Conservation (phyloP, 208 protist genomes). For the Leishmania martiniquensis region DNA sequence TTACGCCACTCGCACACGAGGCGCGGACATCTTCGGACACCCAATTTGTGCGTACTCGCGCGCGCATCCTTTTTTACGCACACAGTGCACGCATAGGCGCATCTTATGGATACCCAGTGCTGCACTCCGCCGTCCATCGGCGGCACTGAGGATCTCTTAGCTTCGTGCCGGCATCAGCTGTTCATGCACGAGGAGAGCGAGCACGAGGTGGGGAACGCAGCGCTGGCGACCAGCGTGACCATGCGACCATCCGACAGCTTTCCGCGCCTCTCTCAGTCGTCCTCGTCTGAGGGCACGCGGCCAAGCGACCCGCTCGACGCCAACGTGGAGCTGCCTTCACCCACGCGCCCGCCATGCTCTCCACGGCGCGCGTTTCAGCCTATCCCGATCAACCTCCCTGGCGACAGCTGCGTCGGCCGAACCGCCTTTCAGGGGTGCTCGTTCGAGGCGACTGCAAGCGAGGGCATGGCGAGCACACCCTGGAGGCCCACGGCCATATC, state of each 20-base stretch:
- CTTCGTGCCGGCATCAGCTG: conserved; percentile 28
- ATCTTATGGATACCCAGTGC: conserved; percentile 23
- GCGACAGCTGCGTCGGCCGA: conserved; percentile 18
- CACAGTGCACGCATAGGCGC: not conserved
- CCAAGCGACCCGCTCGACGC: conserved; percentile 13
- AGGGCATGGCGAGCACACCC: conserved; percentile 14
- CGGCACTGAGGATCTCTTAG: conserved; percentile 19
- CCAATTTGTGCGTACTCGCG: not conserved
- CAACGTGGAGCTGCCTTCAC: conserved; percentile 17
- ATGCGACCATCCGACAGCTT: conserved; percentile 32
- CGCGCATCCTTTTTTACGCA: not conserved
- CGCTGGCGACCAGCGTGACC: conserved; percentile 16
- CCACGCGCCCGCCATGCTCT: conserved; percentile 15
- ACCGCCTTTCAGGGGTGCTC: conserved; percentile 19
- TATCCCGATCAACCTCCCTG: conserved; percentile 22
- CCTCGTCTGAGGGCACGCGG: conserved; percentile 15
- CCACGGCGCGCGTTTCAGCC: conserved; percentile 31
- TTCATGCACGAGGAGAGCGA: conserved; percentile 31
- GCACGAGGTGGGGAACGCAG: not conserved
- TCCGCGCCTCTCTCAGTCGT: conserved; percentile 14
- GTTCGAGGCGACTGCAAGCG: not conserved
- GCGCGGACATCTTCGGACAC: not conserved
- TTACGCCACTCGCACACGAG: not conserved
- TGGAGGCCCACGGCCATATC: conserved; percentile 4
- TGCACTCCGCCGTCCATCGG: conserved; percentile 28